These are phyloP conservation scores for Rhizopus arrhizus DNA, from an alignment of 371 early-diverging fungal species.

Conservation along the genomic window DNA sequence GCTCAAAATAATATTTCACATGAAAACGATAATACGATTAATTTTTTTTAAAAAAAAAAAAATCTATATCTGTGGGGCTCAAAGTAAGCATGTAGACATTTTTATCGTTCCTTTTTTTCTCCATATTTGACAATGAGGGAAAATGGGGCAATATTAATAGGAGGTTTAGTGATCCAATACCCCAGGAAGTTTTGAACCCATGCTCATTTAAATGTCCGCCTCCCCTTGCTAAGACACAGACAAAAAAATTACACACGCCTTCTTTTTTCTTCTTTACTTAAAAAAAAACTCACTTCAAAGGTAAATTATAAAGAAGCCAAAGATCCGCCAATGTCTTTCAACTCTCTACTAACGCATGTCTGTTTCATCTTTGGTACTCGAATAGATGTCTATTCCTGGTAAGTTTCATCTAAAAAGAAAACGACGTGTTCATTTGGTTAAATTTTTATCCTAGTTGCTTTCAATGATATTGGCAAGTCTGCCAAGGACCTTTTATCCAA, in stretches of 20 bases:
- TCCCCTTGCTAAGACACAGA: slow-evolving; percentile 1
- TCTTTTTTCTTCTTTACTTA: slow-evolving; percentile 15
- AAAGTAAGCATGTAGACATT: too few species aligned
- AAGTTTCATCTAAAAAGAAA: slow-evolving; percentile 3
- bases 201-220: slow-evolving; percentile 1
- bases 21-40: too few species aligned
- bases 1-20: too few species aligned
- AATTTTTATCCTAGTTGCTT: slow-evolving; percentile 53
- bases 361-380: background rate
- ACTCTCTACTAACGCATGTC: background rate
- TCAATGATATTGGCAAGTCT: slow-evolving; percentile 93
- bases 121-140: background rate
- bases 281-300: background rate
- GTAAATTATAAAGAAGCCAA: slow-evolving; percentile 3
- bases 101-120: background rate
- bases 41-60: too few species aligned
- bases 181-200: slow-evolving; percentile 3
- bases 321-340: background rate
- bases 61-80: too few species aligned
- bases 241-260: slow-evolving; percentile 4
- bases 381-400: slow-evolving; percentile 36
- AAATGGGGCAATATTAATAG: background rate
- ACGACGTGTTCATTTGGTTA: background rate
- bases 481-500: slow-evolving; percentile 94
- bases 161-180: background rate